Base-by-base conservation (phyloP, 2,329 filamentous ascomycete species). In the Cordyceps sp. region DNA sequence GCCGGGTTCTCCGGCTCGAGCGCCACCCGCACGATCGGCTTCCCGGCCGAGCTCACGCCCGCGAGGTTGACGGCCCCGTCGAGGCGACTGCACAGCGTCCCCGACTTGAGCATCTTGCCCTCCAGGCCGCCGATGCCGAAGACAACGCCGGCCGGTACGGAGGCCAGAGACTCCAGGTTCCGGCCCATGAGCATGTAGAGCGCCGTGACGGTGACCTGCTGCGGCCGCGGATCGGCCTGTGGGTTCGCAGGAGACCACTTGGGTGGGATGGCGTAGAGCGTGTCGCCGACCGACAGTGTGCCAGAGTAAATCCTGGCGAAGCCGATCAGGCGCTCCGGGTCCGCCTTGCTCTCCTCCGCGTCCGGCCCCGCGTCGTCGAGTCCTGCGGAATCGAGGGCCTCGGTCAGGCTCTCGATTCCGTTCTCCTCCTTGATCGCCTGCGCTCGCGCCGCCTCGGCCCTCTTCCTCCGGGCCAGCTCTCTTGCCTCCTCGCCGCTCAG, bases 141-240 rank as follows among this genome's bases (percentile, higher is more conserved):
- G 5, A 98, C 80, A 7, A 93, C 86, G 27, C 90, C 90, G 1
- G 90, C 88, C 6, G 88, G 88, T 0, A 96, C 88, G 0, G 78
- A 79, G 13, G 73, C 69, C 0, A 98, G 68, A 2, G 78, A 69
- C 48, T 96, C 88, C 5, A 98, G 62, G 36, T 79, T 79, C 36
- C 88, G 71, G 20, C 90, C 90, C 90, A 98, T 98, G 33, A 98
- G 73, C 50, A 98, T 76, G 54, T 98, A 98, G 3, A 98, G 63
- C 2, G 82, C 82, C 13, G 77, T 86, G 31, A 98, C 75, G 1
- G 73, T 88, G 24, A 93, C 76, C 48, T 86, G 85, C 41, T 80
- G 69, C 0, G 86, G 85, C 39, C 76, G 70, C 0, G 85, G 82
- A 13, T 64, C 60, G 13, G 72, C 70, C 39, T 83, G 67, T 2